Evolutionary conservation across 2,329 filamentous ascomycete species (phyloP).

Genomic region (Sporothrix dimorphospora): DNA sequence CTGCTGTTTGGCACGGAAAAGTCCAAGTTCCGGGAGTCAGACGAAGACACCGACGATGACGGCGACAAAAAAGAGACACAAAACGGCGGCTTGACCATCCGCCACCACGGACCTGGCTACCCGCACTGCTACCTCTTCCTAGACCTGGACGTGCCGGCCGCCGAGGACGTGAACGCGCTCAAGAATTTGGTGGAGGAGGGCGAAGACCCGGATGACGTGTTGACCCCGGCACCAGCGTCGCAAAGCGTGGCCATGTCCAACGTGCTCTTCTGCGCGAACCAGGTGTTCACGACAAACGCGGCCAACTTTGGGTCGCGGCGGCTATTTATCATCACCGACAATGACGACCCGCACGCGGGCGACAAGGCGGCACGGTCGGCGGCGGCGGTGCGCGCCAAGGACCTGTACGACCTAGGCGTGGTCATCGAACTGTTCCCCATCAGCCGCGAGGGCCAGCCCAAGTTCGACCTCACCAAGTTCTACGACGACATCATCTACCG

Average conservation of each 20-base stretch:
- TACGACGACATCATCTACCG: conserved; percentile 97
- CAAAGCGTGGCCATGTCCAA: conserved; percentile 81
- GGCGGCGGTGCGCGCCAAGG: conserved; percentile 85
- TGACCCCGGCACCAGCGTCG: conserved; percentile 62
- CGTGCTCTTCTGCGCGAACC: conserved; percentile 91
- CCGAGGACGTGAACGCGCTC: conserved; percentile 80
- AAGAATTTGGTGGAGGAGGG: conserved; percentile 77
- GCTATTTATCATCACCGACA: conserved; percentile 94
- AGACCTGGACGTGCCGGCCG: conserved; percentile 85
- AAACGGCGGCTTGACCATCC: not conserved
- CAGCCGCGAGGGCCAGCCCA: conserved; percentile 61
- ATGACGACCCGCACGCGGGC: conserved; percentile 78
- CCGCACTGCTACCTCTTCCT: conserved; percentile 91
- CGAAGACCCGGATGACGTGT: conserved; percentile 68
- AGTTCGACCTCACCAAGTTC: conserved; percentile 83
- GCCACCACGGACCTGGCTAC: conserved; percentile 62
- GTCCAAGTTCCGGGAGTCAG: conserved; percentile 67
- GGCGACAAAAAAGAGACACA: not conserved
- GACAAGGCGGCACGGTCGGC: conserved; percentile 74
- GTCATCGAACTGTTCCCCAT: conserved; percentile 93
- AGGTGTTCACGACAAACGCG: conserved; percentile 93
- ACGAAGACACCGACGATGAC: not conserved
- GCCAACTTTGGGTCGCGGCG: conserved; percentile 91
- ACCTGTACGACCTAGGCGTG: conserved; percentile 91
- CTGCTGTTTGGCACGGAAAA: conserved; percentile 87